Base-by-base conservation (phyloP, 2,329 filamentous ascomycete species). In the Aureobasidium sp. region DNA sequence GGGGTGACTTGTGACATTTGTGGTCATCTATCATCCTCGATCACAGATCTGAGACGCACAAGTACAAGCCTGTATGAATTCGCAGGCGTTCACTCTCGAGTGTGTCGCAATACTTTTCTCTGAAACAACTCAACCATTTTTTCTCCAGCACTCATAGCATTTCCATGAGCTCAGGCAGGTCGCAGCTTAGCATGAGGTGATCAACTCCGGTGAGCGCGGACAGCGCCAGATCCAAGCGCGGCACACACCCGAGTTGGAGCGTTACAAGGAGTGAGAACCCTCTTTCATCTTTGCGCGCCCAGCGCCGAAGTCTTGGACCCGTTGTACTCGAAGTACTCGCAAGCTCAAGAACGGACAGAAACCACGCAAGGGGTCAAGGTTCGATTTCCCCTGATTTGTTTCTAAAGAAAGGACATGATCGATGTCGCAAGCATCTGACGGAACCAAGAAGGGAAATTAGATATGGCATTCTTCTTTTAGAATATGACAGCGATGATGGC, bases 371-470 rank as follows among this genome's bases (percentile, higher is more conserved):
- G 46, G 46, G 46, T 39, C 50, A 55, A 55, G 27, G 51, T 43
- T 55, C 4, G 51, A 7, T 27, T 24, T 32, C 51, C 37, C 51
- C 51, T 55, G 51, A 29, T 43, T 13, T 43, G 37, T 29, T 55
- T 41, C 51, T 55, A 55, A 55, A 43, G 15, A 43, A 43, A 55
- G 51, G 29, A 2, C 24, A n/a, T 26, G 47, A 51, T 51, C 17
- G 37, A 55, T 55, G 51, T 55, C 51, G 51, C 51, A 55, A 55
- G 51, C 51, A 55, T n/a, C 37, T 55, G 36, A 55, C 37, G 17
- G 51, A 32, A 41, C 29, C 24, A 32, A 20, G 15, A 43, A 41
- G 27, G 36, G 51, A 55, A 43, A 55, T 55, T 15, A 43, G 51
- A 55, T 43, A 43, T 52, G 6, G 34, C n/a, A 20, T 41, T 36